A percentile compares a stretch with the other conserved stretches of the same genome.
Evolutionary conservation across 768 basidiomycete species (phyloP).

Genomic region (Rossbeevera mucosa): DNA sequence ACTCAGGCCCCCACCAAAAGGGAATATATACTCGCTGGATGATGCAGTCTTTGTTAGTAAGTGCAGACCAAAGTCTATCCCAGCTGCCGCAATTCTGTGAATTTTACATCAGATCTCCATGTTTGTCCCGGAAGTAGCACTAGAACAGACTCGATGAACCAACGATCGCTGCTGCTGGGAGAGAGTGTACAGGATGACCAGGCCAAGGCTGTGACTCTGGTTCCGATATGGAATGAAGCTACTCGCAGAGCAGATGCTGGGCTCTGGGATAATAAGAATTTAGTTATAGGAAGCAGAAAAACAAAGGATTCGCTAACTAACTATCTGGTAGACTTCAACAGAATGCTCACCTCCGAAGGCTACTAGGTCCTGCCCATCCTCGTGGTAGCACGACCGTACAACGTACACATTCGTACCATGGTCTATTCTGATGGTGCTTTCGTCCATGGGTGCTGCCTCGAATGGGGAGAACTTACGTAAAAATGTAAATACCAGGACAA

Average conservation of each 20-base stretch:
- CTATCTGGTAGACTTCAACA: constrained; percentile 63
- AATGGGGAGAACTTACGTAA: not conserved
- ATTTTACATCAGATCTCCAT: constrained; percentile 6
- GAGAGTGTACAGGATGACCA: constrained; percentile 73
- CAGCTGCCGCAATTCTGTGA: constrained; percentile 61
- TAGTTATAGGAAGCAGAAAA: constrained; percentile 6
- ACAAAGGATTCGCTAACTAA: constrained; percentile 45
- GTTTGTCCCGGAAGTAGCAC: not conserved
- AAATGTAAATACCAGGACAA: not conserved
- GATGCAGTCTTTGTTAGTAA: constrained; percentile 55
- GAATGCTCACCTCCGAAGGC: constrained; percentile 73
- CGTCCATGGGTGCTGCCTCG: constrained; percentile 37
- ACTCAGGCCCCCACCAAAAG: constrained; percentile 75
- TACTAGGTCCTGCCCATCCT: constrained; percentile 62
- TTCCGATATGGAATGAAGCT: constrained; percentile 72
- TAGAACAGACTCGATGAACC: constrained; percentile 65
- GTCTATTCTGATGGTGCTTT: constrained; percentile 44
- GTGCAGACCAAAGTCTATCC: constrained; percentile 65
- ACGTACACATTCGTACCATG: constrained; percentile 59
- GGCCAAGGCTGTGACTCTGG: constrained; percentile 66
- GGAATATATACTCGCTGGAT: constrained; percentile 50
- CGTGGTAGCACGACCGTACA: constrained; percentile 57
- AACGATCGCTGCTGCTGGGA: constrained; percentile 57
- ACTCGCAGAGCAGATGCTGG: constrained; percentile 44
- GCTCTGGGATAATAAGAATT: constrained; percentile 29